Conservation (phyloP, 371 early-diverging fungal genomes). For the Rhizopus microsporus region DNA sequence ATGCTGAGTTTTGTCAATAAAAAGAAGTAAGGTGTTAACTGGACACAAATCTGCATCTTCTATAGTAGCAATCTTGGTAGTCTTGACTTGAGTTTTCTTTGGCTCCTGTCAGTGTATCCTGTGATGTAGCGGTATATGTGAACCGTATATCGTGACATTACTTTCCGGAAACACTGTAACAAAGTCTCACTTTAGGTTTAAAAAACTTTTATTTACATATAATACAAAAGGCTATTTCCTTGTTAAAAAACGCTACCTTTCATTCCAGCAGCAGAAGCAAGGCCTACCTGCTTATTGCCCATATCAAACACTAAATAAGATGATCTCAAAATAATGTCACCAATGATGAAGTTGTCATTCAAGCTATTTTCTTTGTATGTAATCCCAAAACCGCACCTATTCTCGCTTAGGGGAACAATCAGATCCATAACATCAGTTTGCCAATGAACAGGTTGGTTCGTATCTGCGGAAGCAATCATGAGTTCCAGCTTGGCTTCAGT, state of each 20-base stretch:
- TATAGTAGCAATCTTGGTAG: too few relatives aligned
- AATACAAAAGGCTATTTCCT: background rate
- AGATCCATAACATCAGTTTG: constrained; percentile 3
- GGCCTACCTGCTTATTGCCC: constrained; percentile 15
- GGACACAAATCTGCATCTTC: too few relatives aligned
- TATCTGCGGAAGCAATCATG: background rate
- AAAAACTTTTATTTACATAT: background rate
- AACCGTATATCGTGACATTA: too few relatives aligned
- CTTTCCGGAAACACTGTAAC: background rate
- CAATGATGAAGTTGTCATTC: constrained; percentile 29
- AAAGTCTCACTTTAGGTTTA: too few relatives aligned
- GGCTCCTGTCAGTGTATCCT: too few relatives aligned
- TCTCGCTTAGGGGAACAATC: constrained; percentile 1
- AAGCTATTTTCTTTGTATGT: constrained; percentile 17
- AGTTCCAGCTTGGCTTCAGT: background rate
- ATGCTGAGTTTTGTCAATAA: too few relatives aligned
- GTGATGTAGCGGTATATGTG: too few relatives aligned
- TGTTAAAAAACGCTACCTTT: background rate
- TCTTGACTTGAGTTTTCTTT: too few relatives aligned
- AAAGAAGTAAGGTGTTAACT: too few relatives aligned
- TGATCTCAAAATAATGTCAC: constrained; percentile 34
- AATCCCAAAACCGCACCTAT: constrained; percentile 36
- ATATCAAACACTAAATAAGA: constrained; percentile 46
- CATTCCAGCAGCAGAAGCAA: constrained; percentile 18
- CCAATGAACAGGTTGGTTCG: background rate